Evolutionary conservation across 192 early-diverging fungal species (phyloP), one percentile per base, ranked within the genome.

Genomic region (Coemansia sp.): DNA sequence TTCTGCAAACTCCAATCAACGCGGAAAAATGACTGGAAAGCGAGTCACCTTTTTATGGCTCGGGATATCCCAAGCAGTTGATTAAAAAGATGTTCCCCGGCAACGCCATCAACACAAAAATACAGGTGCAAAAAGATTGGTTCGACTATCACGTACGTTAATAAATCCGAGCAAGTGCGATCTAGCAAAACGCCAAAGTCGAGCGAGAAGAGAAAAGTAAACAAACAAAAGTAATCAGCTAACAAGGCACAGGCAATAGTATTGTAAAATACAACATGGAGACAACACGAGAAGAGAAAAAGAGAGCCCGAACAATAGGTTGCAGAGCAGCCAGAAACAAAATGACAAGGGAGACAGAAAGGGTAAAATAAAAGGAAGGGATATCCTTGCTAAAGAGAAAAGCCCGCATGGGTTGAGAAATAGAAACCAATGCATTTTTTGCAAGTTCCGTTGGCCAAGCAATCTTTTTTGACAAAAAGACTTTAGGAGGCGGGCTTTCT

Each of bases 351-450:
- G n/a, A 10, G 43, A 47, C 12, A 47, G 14, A 47, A 17, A 47
- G 14, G n/a, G 29, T 29, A 56, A 25, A 56, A 27, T 32, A 52
- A 53, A 22, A 53, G 48, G 21, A 21, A 49, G 48, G 24, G 54
- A 8, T 56, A 56, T 56, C 54, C 54, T 56, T 27, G 54, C 29
- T 23, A 27, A 56, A 56, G 12, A 56, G 29, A 19, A 56, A 56
- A 27, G 29, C 2, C 9, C 51, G 10, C 24, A 56, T 11, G 21
- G 50, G 3, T 29, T 8, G 14, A n/a, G 54, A 47, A 17, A 47
- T 47, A 47, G n/a, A 47, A 47, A 47, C 43, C 4, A 47, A 47
- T 47, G 12, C n/a, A n/a, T 47, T 47, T n/a, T 9, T 47, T 47
- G 43, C 43, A 47, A 47, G 43, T 47, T 47, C 43, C 12, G n/a